These are phyloP conservation scores for Byssothecium circinans DNA, from an alignment of 2,329 filamentous ascomycete genomes.

Conservation along the genomic window DNA sequence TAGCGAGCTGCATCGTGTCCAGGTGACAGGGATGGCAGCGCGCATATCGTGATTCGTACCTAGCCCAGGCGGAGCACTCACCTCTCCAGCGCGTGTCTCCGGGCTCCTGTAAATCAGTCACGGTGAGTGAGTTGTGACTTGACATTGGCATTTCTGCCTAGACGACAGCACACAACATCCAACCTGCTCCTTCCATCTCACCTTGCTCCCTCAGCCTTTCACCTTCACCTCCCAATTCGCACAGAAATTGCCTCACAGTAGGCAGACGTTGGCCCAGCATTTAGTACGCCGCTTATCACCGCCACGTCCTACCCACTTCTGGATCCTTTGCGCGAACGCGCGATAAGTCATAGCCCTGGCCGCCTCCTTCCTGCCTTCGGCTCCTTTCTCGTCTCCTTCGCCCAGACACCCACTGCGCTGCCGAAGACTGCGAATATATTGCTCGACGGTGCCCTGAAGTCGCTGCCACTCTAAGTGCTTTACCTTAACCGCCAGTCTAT, in stretches of 20 bases:
- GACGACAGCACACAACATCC: too few relatives aligned
- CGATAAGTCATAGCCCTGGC: slow-evolving; percentile 5
- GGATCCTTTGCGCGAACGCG: slow-evolving; percentile 3
- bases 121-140: neutral
- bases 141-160: neutral
- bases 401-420: neutral
- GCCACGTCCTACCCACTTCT: slow-evolving; percentile 11
- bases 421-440: slow-evolving; percentile 5
- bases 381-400: slow-evolving; percentile 1
- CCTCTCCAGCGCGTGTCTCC: neutral
- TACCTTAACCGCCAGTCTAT: slow-evolving; percentile 27
- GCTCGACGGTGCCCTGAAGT: slow-evolving; percentile 12
- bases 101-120: neutral
- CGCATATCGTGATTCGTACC: too few relatives aligned
- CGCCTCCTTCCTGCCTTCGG: neutral
- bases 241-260: neutral
- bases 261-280: slow-evolving; percentile 2
- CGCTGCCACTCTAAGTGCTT: slow-evolving; percentile 25
- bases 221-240: neutral
- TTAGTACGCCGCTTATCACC: slow-evolving; percentile 9
- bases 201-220: too few relatives aligned
- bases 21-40: slow-evolving; percentile 5
- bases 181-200: too few relatives aligned
- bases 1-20: slow-evolving; percentile 6
- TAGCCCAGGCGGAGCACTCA: neutral